These are phyloP conservation scores for Trapa bicornis DNA, from an alignment of 345 rosid species.

Conservation along the genomic window DNA sequence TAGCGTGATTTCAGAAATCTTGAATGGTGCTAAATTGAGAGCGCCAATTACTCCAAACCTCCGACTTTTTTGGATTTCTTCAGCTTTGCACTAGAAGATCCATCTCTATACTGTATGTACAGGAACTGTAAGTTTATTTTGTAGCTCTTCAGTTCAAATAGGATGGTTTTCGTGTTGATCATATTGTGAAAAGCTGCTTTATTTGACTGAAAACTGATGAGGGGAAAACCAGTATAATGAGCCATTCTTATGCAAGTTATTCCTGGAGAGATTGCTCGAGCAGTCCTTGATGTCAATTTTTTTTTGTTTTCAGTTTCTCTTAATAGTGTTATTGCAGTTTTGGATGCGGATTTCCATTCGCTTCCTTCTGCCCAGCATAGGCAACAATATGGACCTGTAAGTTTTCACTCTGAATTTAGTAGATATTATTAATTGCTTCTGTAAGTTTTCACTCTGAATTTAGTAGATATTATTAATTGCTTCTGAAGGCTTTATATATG, in stretches of 20 bases:
- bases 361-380: conserved; percentile 88
- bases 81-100: neutral
- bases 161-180: neutral
- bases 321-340: conserved; percentile 92
- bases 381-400: conserved; percentile 97
- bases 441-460: neutral
- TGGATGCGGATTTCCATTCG: conserved; percentile 98
- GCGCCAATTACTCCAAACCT: neutral
- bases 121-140: neutral
- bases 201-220: neutral
- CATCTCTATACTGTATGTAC: neutral
- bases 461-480: neutral
- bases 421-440: neutral
- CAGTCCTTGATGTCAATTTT: neutral
- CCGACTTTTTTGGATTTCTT: neutral
- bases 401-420: conserved; percentile 15
- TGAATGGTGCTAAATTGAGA: neutral
- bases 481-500: neutral
- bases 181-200: neutral
- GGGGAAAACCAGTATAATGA: neutral
- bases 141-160: neutral
- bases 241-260: neutral
- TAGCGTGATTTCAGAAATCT: neutral
- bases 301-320: conserved; percentile 61
- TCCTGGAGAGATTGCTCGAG: neutral